A percentile compares a stretch with the other conserved stretches of the same genome.
Evolutionary conservation across 495 filamentous ascomycete species (phyloP).

Genomic region (Penicillium psychrofluorescens): DNA sequence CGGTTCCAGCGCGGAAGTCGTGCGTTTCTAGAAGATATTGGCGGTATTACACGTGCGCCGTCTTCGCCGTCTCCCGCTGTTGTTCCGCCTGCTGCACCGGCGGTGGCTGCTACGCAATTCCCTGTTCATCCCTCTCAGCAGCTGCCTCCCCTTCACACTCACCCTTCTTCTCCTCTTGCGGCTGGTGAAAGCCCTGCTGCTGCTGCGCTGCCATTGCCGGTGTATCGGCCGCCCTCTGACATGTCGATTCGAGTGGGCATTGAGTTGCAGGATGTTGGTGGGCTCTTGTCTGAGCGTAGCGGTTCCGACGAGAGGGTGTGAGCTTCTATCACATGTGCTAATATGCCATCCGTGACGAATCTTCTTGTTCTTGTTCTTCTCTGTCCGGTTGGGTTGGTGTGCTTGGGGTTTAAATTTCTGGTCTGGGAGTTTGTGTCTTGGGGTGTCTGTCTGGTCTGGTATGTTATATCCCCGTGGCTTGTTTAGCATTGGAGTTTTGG

Average conservation of each 20-base stretch:
- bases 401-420: no score
- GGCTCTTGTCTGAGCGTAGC: constrained; percentile 24
- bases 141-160: background rate
- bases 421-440: no score
- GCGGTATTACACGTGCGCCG: constrained; percentile 16
- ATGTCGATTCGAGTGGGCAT: constrained; percentile 15
- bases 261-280: constrained; percentile 49
- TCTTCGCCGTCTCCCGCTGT: constrained; percentile 22
- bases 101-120: background rate
- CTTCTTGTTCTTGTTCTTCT: no score
- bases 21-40: constrained; percentile 52
- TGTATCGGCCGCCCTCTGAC: constrained; percentile 18
- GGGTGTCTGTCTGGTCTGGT: no score
- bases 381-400: no score
- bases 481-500: no score
- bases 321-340: background rate
- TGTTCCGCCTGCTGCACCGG: constrained; percentile 11
- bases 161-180: constrained; percentile 1
- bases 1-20: constrained; percentile 37
- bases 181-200: background rate
- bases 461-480: no score
- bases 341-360: no score
- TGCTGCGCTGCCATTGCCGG: constrained; percentile 7
- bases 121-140: background rate
- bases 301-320: background rate